Base-by-base conservation (phyloP, 805 yeast species). In the Wickerhamomyces tratensis region DNA sequence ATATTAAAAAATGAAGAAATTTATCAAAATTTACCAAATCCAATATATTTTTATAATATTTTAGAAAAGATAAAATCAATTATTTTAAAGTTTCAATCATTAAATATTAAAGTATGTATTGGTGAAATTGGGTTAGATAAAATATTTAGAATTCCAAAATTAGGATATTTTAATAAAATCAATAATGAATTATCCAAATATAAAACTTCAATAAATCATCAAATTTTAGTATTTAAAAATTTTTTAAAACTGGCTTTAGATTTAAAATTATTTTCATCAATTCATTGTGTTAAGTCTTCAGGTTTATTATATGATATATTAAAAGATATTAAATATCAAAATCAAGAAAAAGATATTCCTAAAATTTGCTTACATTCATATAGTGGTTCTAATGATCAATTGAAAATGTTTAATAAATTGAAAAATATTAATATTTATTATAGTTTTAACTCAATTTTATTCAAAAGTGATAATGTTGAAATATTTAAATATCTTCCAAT, bases 111-210 rank as follows among this genome's bases (percentile, higher is more conserved):
- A 6, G 55, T 52, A 20, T 72, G 85, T 11, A 67, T 91, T 9
- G 98, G 98, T 1, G 98, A 91, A 52, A 72, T 87, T n/a, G 98
- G 98, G 0, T 63, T 93, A 3, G 98, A 91, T 58, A 84, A 81
- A 58, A 54, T 76, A 30, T 85, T 86, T 54, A 61, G 85, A 34
- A 58, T 89, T 5, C 95, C 94, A 3, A 51, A 59, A 43, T 64
- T 63, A 43, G 87, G 88, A 2, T 65, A 64, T 44, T 80, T 80
- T 3, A 63, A 66, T 45, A 45, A 54, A 7, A 44, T 36, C 10
- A 43, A 37, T 34, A 29, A 39, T 27, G 47, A 46, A 36, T 47
- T 72, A 29, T 59, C 71, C 1, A 68, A 65, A n/a, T 74, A 73
- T 44, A 68, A 71, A 46, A 89, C 86, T 1, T 56, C 56, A 2